Percentiles rank a stretch among this genome's conserved stretches.
phyloP scores from a whole-genome alignment of 495 filamentous ascomycete genomes.

The Talaromyces stipitatus region DNA sequence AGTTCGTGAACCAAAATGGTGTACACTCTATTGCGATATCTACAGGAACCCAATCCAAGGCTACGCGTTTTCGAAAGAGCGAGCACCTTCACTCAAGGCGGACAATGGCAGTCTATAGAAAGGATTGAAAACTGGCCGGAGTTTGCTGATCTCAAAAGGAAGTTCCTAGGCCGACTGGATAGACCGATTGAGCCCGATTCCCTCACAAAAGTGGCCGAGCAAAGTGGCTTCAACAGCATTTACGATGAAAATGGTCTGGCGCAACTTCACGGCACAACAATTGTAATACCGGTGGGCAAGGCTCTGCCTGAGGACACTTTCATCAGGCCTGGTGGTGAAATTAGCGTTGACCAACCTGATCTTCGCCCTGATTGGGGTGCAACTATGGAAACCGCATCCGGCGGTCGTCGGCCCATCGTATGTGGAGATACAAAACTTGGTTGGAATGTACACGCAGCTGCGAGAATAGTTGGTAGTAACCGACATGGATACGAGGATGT shows the following conservation, averaged over 20 bases:
- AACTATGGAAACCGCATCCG: not conserved
- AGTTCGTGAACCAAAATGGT: too few species aligned
- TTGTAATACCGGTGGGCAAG: not conserved
- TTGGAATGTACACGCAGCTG: not conserved
- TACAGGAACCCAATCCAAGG: too few species aligned
- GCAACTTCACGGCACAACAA: constrained; percentile 6
- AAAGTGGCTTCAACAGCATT: not conserved
- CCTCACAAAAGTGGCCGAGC: too few species aligned
- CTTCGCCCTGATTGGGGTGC: not conserved
- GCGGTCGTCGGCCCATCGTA: not conserved
- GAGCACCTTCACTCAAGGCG: too few species aligned
- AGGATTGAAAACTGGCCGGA: too few species aligned
- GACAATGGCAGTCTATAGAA: too few species aligned
- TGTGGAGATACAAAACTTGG: not conserved
- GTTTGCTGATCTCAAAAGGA: too few species aligned
- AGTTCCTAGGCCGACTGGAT: too few species aligned
- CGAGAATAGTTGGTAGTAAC: not conserved
- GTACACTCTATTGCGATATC: too few species aligned
- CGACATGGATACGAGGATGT: not conserved
- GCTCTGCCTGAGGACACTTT: not conserved
- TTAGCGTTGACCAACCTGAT: not conserved
- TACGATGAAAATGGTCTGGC: not conserved
- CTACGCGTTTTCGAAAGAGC: too few species aligned
- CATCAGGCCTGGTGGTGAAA: not conserved
- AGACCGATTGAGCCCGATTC: too few species aligned